These are phyloP conservation scores for Phyllosticta citrichinensis DNA, from an alignment of 2,329 filamentous ascomycete genomes.

Conservation along the genomic window DNA sequence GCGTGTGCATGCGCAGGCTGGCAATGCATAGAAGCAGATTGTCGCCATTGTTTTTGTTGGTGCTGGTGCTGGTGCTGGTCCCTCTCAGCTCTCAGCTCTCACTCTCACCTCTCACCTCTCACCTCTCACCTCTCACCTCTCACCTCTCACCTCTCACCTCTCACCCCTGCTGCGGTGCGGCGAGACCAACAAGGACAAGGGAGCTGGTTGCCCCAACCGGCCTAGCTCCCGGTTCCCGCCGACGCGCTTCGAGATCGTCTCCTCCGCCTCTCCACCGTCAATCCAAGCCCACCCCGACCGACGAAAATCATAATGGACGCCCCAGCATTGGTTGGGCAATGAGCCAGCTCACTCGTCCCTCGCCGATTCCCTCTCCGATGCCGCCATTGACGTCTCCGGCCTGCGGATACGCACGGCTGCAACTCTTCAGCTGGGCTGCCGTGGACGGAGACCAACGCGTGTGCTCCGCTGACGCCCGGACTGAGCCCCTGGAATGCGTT, in stretches of 20 bases:
- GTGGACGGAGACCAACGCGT: not conserved
- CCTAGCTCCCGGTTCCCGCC: not conserved
- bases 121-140: too few species aligned
- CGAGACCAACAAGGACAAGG: not conserved
- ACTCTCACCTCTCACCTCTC: too few species aligned
- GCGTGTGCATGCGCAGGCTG: not conserved
- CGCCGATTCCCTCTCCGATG: too few species aligned
- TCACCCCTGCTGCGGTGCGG: too few species aligned
- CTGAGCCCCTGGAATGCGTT: not conserved
- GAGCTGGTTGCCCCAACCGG: not conserved
- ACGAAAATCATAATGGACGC: not conserved
- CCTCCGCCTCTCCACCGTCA: not conserved
- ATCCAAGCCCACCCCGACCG: not conserved
- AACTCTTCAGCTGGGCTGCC: not conserved
- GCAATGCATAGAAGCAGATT: too few species aligned
- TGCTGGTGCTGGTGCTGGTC: too few species aligned
- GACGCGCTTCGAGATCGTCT: not conserved
- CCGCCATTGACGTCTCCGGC: not conserved
- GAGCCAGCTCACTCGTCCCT: not conserved
- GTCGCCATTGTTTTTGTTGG: too few species aligned
- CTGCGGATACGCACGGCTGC: not conserved
- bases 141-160: too few species aligned
- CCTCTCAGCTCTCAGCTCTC: too few species aligned
- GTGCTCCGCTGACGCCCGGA: not conserved
- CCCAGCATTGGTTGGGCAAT: not conserved